phyloP scores from a whole-genome alignment of 495 filamentous ascomycete species.

The Halenospora varia region DNA sequence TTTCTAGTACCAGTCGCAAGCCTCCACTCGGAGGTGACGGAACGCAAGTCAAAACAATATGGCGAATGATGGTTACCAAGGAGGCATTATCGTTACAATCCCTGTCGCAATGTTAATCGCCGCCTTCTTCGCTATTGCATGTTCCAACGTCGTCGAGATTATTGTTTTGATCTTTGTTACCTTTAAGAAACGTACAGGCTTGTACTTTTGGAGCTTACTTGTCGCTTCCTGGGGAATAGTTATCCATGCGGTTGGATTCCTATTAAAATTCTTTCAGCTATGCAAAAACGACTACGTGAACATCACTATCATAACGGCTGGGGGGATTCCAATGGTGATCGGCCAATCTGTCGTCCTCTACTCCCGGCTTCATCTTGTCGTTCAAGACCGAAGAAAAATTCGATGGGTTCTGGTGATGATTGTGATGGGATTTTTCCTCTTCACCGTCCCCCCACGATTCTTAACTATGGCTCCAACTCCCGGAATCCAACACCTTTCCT shows the following conservation, averaged over 20 bases:
- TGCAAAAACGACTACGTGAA: neutral
- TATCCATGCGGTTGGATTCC: neutral
- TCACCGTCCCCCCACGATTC: too few species aligned
- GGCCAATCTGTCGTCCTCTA: neutral
- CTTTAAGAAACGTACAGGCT: neutral
- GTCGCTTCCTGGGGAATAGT: neutral
- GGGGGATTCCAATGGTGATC: neutral
- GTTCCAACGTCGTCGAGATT: neutral
- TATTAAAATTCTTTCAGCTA: neutral
- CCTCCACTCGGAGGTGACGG: too few species aligned
- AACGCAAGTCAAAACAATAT: too few species aligned
- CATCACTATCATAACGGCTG: neutral
- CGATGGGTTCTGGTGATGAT: neutral
- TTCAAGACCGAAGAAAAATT: neutral
- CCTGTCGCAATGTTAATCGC: too few species aligned
- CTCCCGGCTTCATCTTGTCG: neutral
- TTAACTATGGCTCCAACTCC: slow-evolving; percentile 11
- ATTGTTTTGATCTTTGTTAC: neutral
- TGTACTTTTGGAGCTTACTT: neutral
- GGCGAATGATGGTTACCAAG: too few species aligned
- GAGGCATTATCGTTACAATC: too few species aligned
- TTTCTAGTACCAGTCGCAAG: too few species aligned
- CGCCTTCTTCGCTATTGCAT: neutral
- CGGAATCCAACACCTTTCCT: slow-evolving; percentile 34
- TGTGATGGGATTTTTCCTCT: neutral